Percentiles rank a stretch among this genome's conserved stretches.
Conservation (phyloP, 345 rosid genomes). For the Streptanthus diversifolius region DNA sequence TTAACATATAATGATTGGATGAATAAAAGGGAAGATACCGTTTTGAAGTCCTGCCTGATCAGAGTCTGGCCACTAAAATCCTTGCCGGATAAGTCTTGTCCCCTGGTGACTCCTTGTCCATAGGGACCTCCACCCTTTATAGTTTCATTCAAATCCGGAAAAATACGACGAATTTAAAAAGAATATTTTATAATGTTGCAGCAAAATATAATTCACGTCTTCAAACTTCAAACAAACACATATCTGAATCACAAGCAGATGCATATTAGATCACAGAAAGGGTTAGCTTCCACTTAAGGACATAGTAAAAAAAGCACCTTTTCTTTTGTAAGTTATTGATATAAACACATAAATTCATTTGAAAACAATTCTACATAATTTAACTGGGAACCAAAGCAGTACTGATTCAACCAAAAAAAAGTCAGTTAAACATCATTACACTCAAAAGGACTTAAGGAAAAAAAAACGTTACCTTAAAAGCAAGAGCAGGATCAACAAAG, state of each 20-base stretch:
- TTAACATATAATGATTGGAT: neutral
- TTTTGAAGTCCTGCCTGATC: constrained; percentile 88
- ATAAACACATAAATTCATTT: neutral
- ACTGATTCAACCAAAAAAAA: neutral
- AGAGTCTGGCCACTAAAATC: constrained; percentile 86
- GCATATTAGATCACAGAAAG: neutral
- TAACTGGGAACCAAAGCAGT: neutral
- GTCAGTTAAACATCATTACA: neutral
- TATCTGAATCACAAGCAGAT: neutral
- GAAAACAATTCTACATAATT: neutral
- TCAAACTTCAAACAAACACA: neutral
- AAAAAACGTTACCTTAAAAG: constrained; percentile 51
- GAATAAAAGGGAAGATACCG: constrained; percentile 42
- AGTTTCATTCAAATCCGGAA: constrained; percentile 20
- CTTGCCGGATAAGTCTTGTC: constrained; percentile 81
- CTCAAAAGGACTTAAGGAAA: neutral
- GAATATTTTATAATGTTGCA: neutral
- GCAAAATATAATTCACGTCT: neutral
- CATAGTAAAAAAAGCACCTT: neutral
- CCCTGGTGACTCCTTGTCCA: constrained; percentile 86
- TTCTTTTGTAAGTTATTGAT: no score
- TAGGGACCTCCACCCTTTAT: constrained; percentile 91
- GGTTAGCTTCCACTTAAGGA: neutral
- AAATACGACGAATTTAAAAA: neutral
- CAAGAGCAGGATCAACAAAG: constrained; percentile 78